Conservation (phyloP, 768 basidiomycete species). For the Cyclocybe cylindracea region DNA sequence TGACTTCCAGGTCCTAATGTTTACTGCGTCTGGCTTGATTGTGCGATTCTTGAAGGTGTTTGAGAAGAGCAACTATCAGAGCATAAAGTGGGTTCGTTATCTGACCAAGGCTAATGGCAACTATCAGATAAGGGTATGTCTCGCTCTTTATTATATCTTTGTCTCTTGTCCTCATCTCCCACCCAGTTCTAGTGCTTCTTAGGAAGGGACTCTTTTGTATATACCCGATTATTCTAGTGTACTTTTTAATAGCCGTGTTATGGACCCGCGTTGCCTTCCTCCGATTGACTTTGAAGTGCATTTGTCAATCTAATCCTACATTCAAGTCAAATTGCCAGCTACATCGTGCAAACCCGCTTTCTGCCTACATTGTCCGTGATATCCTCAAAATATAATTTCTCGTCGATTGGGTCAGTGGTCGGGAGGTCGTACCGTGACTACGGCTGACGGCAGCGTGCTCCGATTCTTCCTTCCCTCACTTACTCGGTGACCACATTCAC, state of each 20-base stretch:
- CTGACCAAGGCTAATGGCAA: slow-evolving; percentile 91
- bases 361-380: neutral
- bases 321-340: neutral
- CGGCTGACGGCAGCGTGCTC: neutral
- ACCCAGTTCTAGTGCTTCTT: too few relatives aligned
- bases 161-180: neutral
- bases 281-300: too few relatives aligned
- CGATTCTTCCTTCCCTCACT: slow-evolving; percentile 2
- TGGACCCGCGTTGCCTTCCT: too few relatives aligned
- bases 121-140: slow-evolving; percentile 90
- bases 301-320: neutral
- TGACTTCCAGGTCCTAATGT: slow-evolving; percentile 99
- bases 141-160: neutral
- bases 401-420: neutral
- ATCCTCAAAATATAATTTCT: neutral
- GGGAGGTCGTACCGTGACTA: too few relatives aligned
- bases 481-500: neutral
- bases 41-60: slow-evolving; percentile 98
- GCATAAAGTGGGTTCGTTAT: slow-evolving; percentile 95
- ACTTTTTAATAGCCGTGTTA: too few relatives aligned
- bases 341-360: neutral
- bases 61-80: slow-evolving; percentile 93
- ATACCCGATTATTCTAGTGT: too few relatives aligned
- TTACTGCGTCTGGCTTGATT: slow-evolving; percentile 93
- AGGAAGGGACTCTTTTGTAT: too few relatives aligned